A percentile compares a stretch with the other conserved stretches of the same genome.
phyloP scores from a whole-genome alignment of 2,329 filamentous ascomycete species.

The Cladosporium sp. region DNA sequence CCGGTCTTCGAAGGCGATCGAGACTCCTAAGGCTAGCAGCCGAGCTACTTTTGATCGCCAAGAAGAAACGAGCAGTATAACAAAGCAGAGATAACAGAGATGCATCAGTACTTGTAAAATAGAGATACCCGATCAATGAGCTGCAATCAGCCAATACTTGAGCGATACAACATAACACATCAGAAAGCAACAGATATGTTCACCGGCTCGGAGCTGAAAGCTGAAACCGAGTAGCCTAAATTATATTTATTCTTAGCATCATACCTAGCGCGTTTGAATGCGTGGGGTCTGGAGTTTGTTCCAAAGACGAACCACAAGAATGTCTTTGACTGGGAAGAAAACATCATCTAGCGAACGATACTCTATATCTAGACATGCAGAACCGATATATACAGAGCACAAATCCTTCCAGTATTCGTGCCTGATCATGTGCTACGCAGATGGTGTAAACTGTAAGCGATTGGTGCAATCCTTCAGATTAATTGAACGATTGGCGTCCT shows the following conservation, averaged over 20 bases:
- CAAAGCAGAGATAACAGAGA: background rate
- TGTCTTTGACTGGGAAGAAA: background rate
- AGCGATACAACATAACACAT: background rate
- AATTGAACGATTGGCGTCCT: background rate
- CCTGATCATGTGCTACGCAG: background rate
- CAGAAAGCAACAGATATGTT: background rate
- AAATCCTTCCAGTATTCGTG: background rate
- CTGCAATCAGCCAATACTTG: background rate
- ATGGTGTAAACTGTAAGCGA: background rate
- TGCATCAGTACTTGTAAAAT: background rate
- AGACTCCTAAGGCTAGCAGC: background rate
- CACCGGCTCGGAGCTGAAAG: conserved; percentile 2
- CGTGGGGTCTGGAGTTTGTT: conserved; percentile 1
- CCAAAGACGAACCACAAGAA: background rate
- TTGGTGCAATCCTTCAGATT: conserved; percentile 9
- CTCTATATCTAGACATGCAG: background rate
- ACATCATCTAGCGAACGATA: background rate
- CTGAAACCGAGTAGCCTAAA: background rate
- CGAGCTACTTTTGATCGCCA: background rate
- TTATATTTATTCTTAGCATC: background rate
- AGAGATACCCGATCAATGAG: conserved; percentile 5
- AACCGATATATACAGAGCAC: background rate
- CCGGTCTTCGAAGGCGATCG: conserved; percentile 23
- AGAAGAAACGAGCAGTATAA: background rate
- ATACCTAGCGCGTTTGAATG: background rate